Base-by-base conservation (phyloP, 164 flowering plant genomes). In the Chloranthus sessilifolius region DNA sequence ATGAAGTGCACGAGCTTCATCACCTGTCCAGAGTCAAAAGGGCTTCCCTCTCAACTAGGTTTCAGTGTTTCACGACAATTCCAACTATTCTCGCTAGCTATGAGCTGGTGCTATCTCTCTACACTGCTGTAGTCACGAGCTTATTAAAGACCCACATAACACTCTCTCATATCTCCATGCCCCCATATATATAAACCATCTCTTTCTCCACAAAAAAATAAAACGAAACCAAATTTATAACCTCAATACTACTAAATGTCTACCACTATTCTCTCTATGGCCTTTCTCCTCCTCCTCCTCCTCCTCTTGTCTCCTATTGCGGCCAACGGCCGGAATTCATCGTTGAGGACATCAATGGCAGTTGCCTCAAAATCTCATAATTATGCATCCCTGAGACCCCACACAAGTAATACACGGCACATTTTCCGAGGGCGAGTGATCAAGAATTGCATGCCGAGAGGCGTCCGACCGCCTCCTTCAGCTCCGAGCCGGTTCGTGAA, bases 401-500 rank as follows among this genome's bases (percentile, higher is more conserved):
- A 33, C 1, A 3, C 38, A 7, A 10, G 4, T n/a, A 57, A 53
- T 41, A 62, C 57, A 47, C 38, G 35, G 1, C 60, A 36, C 16
- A 59, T 50, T 24, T 73, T 70, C 15, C 53, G 50, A 3, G 72
- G 36, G 16, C 68, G 42, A 14, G 74, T 63, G 47, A 50, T 79
- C 19, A 61, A 62, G 35, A 56, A 47, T 33, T 88, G 90, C 72
- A 11, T 73, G 72, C 96, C 96, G 0, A 88, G 81, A 59, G 91
- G 90, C 15, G 56, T 51, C 35, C 61, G 74, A 34, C 82, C 55
- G n/a, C 62, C 36, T 4, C 63, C 88, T 2, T 88, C 94, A 0
- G 85, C 91, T 9, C 94, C 96, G 0, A 85, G 96, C 49, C 80
- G 88, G 23, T 81, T 47, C 35, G 80, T 64, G 2, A 85, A 88